Evolutionary conservation across 768 basidiomycete species (phyloP).

Genomic region (Termitomyces sp.): DNA sequence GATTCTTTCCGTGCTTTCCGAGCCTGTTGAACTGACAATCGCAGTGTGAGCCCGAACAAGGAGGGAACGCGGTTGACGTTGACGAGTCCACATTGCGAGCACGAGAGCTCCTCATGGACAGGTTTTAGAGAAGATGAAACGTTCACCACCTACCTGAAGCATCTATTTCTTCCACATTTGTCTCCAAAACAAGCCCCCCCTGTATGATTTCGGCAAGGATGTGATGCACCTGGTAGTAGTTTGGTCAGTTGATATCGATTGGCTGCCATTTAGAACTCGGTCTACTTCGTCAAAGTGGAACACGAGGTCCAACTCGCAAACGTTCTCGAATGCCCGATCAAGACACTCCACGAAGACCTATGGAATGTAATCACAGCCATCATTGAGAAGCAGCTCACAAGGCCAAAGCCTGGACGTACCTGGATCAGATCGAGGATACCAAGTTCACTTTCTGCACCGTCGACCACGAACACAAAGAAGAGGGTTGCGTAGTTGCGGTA

Average conservation of each 20-base stretch:
- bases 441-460: slow-evolving; percentile 93
- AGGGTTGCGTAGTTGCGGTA: slow-evolving; percentile 96
- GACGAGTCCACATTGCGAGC: not conserved
- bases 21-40: slow-evolving; percentile 55
- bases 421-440: slow-evolving; percentile 96
- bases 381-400: not conserved
- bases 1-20: slow-evolving; percentile 73
- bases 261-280: not conserved
- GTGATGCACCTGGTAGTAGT: slow-evolving; percentile 71
- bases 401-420: slow-evolving; percentile 32
- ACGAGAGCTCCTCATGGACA: not conserved
- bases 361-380: not conserved
- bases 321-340: slow-evolving; percentile 95
- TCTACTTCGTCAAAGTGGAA: slow-evolving; percentile 97
- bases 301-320: slow-evolving; percentile 96
- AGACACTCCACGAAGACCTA: slow-evolving; percentile 97
- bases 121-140: not conserved
- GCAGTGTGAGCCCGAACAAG: slow-evolving; percentile 2
- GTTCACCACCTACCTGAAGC: slow-evolving; percentile 46
- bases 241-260: not conserved
- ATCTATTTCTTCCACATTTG: slow-evolving; percentile 84
- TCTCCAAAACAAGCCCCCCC: slow-evolving; percentile 94
- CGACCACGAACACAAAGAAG: slow-evolving; percentile 96
- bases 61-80: not conserved
- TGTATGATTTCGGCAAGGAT: slow-evolving; percentile 96